Evolutionary conservation across 2,329 filamentous ascomycete species (phyloP), one percentile per base, ranked within the genome.

Genomic region (Alternaria ventricosa): DNA sequence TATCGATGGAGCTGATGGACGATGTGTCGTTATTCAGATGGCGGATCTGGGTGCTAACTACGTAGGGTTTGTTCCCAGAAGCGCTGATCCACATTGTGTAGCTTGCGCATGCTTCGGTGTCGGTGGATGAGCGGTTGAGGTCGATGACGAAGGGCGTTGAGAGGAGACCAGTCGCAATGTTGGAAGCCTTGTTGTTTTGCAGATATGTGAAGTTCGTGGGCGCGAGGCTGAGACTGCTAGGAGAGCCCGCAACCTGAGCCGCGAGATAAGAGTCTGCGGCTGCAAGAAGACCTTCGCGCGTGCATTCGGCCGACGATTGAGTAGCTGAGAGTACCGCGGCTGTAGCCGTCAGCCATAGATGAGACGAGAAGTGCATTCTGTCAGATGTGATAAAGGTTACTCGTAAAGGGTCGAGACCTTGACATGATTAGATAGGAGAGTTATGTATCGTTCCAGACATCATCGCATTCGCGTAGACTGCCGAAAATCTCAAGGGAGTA

Each of bases 51-150:
- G 74, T 75, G 33, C 71, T 66, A 10, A 77, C 69, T 11, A 77
- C 74, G 55, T 72, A 72, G 3, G 73, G 72, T 20, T 72, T 72
- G 30, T 55, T 62, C 44, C 70, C 70, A 7, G 65, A 55, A 18
- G 66, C 63, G 25, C 63, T 71, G 56, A 74, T 76, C 67, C 71
- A 73, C 70, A 75, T 69, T 2, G 68, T 77, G 64, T 78, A 76
- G 22, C 66, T 70, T n/a, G 74, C 73, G 60, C 73, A 76, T 20
- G 65, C 69, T 11, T 69, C 61, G 1, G 63, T 71, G 45, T 76
- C 74, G 46, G 71, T 68, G 6, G 73, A 70, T 5, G 73, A 70
- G 22, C 74, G 74, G 36, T 70, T 74, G 50, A 71, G 62, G 28
- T 73, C 67, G 10, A 77, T 65, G n/a, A 68, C 65, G 54, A 66